Evolutionary conservation across 805 yeast species (phyloP).

Genomic region (Phaffomyces thermotolerans): DNA sequence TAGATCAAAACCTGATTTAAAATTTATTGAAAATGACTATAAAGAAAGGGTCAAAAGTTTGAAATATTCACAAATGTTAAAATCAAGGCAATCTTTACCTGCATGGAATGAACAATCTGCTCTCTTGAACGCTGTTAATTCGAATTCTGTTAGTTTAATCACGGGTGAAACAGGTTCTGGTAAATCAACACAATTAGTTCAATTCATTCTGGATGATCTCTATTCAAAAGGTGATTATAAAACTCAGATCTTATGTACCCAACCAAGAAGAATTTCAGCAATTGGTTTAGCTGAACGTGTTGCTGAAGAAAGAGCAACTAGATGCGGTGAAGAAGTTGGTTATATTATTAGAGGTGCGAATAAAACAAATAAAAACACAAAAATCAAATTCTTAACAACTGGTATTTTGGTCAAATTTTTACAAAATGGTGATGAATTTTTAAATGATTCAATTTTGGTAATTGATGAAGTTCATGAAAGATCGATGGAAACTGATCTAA

Average conservation of each 20-base stretch:
- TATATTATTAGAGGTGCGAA: slow-evolving; percentile 88
- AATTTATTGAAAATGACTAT: slow-evolving; percentile 30
- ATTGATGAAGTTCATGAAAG: slow-evolving; percentile 97
- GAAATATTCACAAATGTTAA: slow-evolving; percentile 34
- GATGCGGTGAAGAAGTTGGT: slow-evolving; percentile 74
- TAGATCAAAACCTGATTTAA: slow-evolving; percentile 26
- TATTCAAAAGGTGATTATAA: slow-evolving; percentile 36
- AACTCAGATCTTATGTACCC: slow-evolving; percentile 75
- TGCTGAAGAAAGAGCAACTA: slow-evolving; percentile 61
- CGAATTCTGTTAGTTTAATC: slow-evolving; percentile 61
- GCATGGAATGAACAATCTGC: slow-evolving; percentile 70
- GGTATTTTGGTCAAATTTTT: slow-evolving; percentile 87
- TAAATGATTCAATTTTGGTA: slow-evolving; percentile 56
- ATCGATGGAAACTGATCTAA: slow-evolving; percentile 82
- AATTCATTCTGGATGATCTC: slow-evolving; percentile 71
- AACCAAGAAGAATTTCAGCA: slow-evolving; percentile 93
- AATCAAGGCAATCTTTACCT: slow-evolving; percentile 54
- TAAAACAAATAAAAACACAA: slow-evolving; percentile 50
- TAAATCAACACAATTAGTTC: slow-evolving; percentile 91
- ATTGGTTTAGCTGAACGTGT: slow-evolving; percentile 92
- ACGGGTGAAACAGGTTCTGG: slow-evolving; percentile 99
- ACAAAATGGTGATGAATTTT: slow-evolving; percentile 42
- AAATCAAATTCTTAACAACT: slow-evolving; percentile 84
- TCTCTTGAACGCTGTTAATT: slow-evolving; percentile 47
- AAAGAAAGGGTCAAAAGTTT: slow-evolving; percentile 23